A percentile compares a stretch with the other conserved stretches of the same genome.
phyloP scores from a whole-genome alignment of 2,329 filamentous ascomycete species.

The Colletotrichum cereale region DNA sequence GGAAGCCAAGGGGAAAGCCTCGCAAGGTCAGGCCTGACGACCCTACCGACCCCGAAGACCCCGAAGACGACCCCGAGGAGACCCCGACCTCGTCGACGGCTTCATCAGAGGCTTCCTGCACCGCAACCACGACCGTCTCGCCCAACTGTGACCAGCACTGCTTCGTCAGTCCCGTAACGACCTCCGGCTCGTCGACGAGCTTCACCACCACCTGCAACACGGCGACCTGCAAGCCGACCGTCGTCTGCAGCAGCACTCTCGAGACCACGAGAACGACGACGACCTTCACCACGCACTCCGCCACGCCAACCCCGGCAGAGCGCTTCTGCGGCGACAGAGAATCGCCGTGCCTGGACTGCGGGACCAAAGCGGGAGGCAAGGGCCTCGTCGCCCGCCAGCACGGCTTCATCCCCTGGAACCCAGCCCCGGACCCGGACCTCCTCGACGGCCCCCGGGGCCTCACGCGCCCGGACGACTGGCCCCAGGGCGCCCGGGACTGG shows the following conservation, averaged over 20 bases:
- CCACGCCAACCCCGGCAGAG: not conserved
- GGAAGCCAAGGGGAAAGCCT: conserved; percentile 13
- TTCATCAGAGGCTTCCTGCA: conserved; percentile 26
- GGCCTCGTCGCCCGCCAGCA: conserved; percentile 1
- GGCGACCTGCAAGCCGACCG: conserved; percentile 28
- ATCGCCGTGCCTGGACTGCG: conserved; percentile 2
- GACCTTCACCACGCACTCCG: conserved; percentile 6
- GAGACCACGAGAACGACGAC: conserved; percentile 19
- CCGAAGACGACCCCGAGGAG: conserved; percentile 23
- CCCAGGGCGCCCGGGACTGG: conserved; percentile 44
- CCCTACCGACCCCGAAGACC: conserved; percentile 10
- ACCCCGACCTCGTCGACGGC: not conserved
- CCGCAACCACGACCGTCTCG: conserved; percentile 20
- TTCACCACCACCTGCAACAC: conserved; percentile 26
- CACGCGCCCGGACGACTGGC: conserved; percentile 2
- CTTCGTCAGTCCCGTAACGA: conserved; percentile 13
- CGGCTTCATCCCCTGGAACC: not conserved
- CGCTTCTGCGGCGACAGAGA: conserved; percentile 4
- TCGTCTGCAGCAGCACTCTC: conserved; percentile 23
- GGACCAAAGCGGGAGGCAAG: not conserved
- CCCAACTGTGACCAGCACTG: conserved; percentile 31
- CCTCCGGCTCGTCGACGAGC: not conserved
- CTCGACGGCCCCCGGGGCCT: conserved; percentile 6
- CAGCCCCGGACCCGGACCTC: not conserved
- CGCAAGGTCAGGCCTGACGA: conserved; percentile 12